phyloP scores from a whole-genome alignment of 495 filamentous ascomycete genomes.

The Talaromyces thailandensis region DNA sequence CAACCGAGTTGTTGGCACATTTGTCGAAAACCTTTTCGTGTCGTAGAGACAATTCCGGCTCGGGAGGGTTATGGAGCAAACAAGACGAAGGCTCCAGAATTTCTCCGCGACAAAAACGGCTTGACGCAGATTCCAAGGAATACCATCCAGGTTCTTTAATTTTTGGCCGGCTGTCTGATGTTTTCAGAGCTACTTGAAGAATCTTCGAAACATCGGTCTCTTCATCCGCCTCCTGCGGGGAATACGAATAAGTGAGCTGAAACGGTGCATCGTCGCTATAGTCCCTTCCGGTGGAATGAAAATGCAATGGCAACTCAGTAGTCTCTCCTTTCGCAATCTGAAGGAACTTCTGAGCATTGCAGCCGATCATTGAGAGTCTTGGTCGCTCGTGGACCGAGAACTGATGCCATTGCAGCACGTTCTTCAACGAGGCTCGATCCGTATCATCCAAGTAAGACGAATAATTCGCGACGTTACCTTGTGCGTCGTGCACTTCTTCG shows the following conservation, averaged over 20 bases:
- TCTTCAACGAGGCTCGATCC: conserved; percentile 47
- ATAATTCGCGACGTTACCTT: conserved; percentile 81
- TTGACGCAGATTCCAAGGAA: conserved; percentile 65
- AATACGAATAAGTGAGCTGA: conserved; percentile 45
- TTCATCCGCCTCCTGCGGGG: conserved; percentile 56
- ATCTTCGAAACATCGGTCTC: conserved; percentile 41
- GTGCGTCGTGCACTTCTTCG: conserved; percentile 83
- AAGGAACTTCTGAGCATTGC: conserved; percentile 69
- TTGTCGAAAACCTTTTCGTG: conserved; percentile 82
- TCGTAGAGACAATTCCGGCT: conserved; percentile 65
- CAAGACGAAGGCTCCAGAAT: conserved; percentile 88
- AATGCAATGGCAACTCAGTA: conserved; percentile 62
- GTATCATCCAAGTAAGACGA: conserved; percentile 45
- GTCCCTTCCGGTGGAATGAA: conserved; percentile 48
- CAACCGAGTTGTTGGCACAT: conserved; percentile 87
- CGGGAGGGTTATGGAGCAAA: conserved; percentile 78
- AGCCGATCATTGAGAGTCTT: conserved; percentile 56
- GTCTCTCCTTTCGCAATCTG: conserved; percentile 67
- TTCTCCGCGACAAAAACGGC: conserved; percentile 75
- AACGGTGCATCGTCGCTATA: conserved; percentile 36
- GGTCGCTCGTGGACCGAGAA: conserved; percentile 87
- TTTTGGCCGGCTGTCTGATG: conserved; percentile 24
- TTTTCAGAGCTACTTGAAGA: conserved; percentile 27
- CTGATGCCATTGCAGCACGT: conserved; percentile 62
- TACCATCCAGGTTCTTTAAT: conserved; percentile 81